Base-by-base conservation (phyloP, 2,329 filamentous ascomycete species). In the Coleophoma crateriformis region DNA sequence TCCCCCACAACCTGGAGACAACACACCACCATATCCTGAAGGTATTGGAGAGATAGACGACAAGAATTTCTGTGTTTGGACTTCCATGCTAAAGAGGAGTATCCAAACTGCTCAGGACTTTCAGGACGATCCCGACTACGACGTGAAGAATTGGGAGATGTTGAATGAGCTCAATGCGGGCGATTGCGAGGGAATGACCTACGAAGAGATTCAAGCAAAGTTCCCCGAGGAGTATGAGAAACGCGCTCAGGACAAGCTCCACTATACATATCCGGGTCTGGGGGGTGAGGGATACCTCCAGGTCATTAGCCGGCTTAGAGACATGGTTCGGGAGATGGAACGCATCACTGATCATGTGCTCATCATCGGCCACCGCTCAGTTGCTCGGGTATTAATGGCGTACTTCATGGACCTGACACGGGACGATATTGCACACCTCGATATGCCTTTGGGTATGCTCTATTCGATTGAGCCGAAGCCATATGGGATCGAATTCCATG, bases 31-130 rank as follows among this genome's bases (percentile, higher is more conserved):
- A 0, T 97, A 99, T 62, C 94, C 94, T 0, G 89, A 96, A 64
- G 85, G 85, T 58, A 78, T 82, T 54, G 77, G 77, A 45, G 84
- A 85, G 45, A 72, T 84, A 32, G 81, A 87, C 32, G 79, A 88
- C 62, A 95, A 96, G 73, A 90, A 90, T 65, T 97, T 96, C 65
- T 99, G 94, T 67, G 89, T 99, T 14, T 99, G 94, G 94, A 96
- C 92, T 0, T 95, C 89, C 2, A 97, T 97, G 92, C 80, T 99
- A 55, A 86, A 88, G 65, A 87, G 94, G 56, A 90, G 88, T 52
- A 85, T 94, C 46, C 84, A 96, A 64, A 95, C 91, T 1, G 90
- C 87, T 0, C 84, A 94, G 56, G 87, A 87, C 66, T 99, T 97
- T 66, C 88, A 95, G 58, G 77, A 74, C 0, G 94, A 97, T 56